Conservation (phyloP, 257 asterid genomes). For the Solanum sejunctum region DNA sequence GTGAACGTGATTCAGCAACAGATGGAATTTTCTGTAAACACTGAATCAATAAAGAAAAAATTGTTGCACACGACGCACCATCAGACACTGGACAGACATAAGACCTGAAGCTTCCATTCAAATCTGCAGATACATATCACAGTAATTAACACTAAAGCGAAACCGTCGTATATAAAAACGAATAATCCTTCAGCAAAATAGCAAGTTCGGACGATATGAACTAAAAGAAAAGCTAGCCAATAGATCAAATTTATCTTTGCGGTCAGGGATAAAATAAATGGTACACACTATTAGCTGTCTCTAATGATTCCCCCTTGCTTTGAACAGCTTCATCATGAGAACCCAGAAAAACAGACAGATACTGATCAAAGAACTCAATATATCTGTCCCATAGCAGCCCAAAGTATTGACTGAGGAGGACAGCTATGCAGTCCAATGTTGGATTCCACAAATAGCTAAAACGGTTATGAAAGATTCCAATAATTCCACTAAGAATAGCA, state of each 20-base stretch:
- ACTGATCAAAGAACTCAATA: constrained; percentile 43
- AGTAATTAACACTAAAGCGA: neutral
- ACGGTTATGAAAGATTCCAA: constrained; percentile 73
- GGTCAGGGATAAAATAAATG: neutral
- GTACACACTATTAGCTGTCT: constrained; percentile 40
- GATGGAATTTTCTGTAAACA: constrained; percentile 62
- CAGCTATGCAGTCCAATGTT: constrained; percentile 63
- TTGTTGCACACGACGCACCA: constrained; percentile 33
- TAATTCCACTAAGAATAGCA: constrained; percentile 46
- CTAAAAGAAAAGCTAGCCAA: neutral
- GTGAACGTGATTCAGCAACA: constrained; percentile 51
- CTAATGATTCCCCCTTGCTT: constrained; percentile 9
- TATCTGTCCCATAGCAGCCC: constrained; percentile 54
- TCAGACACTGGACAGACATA: constrained; percentile 30
- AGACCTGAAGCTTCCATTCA: constrained; percentile 46
- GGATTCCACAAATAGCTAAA: constrained; percentile 61
- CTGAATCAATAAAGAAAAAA: constrained; percentile 58
- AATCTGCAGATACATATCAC: constrained; percentile 34
- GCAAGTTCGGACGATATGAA: neutral
- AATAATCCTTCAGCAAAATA: neutral
- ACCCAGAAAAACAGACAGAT: constrained; percentile 39
- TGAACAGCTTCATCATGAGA: constrained; percentile 25
- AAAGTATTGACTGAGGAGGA: constrained; percentile 41
- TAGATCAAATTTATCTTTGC: neutral
- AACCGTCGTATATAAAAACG: neutral